Evolutionary conservation across 441 rosid species (phyloP).

Genomic region (Pelargonium cotyledonis): DNA sequence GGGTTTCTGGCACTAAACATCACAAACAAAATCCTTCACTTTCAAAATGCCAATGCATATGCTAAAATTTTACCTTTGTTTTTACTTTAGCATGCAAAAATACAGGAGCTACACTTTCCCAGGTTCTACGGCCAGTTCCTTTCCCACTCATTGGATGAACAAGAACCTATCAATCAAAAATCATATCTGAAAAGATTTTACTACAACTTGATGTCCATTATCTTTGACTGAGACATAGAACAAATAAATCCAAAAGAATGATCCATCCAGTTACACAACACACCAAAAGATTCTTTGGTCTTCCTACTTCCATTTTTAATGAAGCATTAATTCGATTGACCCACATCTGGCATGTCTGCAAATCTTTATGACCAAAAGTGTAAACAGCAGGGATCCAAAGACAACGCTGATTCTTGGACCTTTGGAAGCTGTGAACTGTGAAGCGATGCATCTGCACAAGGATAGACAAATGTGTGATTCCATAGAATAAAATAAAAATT

Average conservation of each 20-base stretch:
- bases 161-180: slow-evolving; percentile 51
- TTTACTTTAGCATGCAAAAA: slow-evolving; percentile 59
- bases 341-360: slow-evolving; percentile 61
- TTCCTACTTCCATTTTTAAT: slow-evolving; percentile 40
- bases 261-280: slow-evolving; percentile 19
- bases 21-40: background rate
- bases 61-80: slow-evolving; percentile 45
- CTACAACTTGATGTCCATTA: slow-evolving; percentile 18
- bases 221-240: slow-evolving; percentile 13
- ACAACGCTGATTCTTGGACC: slow-evolving; percentile 56
- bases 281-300: slow-evolving; percentile 87
- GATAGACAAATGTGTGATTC: slow-evolving; percentile 2
- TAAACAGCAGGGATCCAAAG: slow-evolving; percentile 43
- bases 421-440: slow-evolving; percentile 46
- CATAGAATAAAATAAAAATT: slow-evolving; percentile 1
- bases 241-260: slow-evolving; percentile 14
- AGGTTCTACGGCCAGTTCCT: slow-evolving; percentile 52
- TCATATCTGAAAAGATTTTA: slow-evolving; percentile 25
- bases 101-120: slow-evolving; percentile 79
- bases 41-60: slow-evolving; percentile 5
- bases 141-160: slow-evolving; percentile 86
- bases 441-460: slow-evolving; percentile 60
- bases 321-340: slow-evolving; percentile 45
- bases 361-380: slow-evolving; percentile 65
- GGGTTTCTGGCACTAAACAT: background rate